Base-by-base conservation (phyloP, 2,329 filamentous ascomycete species). In the Drechslerella coelobrocha region DNA sequence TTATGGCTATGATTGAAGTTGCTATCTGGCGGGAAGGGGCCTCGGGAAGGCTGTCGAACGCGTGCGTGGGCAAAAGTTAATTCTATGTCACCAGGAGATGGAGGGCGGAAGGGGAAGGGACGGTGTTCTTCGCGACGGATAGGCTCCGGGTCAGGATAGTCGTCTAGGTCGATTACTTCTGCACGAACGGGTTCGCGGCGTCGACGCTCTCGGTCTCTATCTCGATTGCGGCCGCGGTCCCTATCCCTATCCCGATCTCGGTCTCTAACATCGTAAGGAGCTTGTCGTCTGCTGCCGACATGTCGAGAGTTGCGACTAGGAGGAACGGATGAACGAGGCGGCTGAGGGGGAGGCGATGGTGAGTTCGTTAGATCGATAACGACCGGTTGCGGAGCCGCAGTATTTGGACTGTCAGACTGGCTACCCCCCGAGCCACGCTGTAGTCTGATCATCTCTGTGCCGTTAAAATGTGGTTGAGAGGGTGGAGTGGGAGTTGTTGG, bases 21-120 rank as follows among this genome's bases (percentile, higher is more conserved):
- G 52, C 78, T 77, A 45, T 75, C 73, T 17, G 76, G 75, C 10
- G 72, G 75, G 43, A 80, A 75, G 21, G 79, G 76, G 14, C 78
- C 76, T n/a, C 75, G 66, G 39, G 75, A 55, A 12, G 66, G 59
- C 12, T 63, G 66, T 27, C 66, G 66, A 9, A 63, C 74, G 45
- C 73, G 50, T 12, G 72, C 74, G 7, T 75, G 59, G 1, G 60
- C 54, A 45, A 75, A 72, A 9, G 68, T 65, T 47, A 73, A 47
- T 39, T 73, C 73, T 23, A 73, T 29, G 27, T 73, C 69, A 24
- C 54, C 51, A 31, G 55, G 55, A 6, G 68, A 48, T 0, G 60
- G 48, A 9, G 41, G 72, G 14, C 59, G 61, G 26, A 60, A 63
- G 8, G 27, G 8, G 19, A 41, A 2, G 27, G 27, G 60, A 39